Evolutionary conservation across 192 early-diverging fungal genomes (phyloP).

Genomic region (Umbelopsis sp.): DNA sequence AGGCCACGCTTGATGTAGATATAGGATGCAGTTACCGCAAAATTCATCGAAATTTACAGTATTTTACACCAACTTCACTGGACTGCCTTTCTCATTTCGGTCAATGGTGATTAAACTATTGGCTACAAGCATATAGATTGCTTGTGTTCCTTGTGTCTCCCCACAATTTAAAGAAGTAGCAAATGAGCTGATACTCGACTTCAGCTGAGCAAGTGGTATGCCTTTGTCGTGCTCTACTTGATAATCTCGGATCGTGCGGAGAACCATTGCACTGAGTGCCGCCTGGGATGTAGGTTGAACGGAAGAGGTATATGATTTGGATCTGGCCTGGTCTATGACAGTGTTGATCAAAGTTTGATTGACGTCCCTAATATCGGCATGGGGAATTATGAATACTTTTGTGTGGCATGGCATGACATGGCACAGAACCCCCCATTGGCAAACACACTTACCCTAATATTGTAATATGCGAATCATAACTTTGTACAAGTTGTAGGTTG

Average conservation of each 20-base stretch:
- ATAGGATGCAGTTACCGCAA: too few species aligned
- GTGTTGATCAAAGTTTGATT: conserved; percentile 24
- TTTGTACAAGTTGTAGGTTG: conserved; percentile 7
- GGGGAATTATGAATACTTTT: neutral
- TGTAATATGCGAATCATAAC: neutral
- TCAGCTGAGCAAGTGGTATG: conserved; percentile 21
- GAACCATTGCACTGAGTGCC: conserved; percentile 20
- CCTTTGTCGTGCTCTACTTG: neutral
- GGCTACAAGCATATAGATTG: conserved; percentile 33
- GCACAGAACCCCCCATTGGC: neutral
- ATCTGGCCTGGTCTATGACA: conserved; percentile 1
- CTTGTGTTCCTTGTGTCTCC: conserved; percentile 18
- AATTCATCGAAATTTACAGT: too few species aligned
- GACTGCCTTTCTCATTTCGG: conserved; percentile 19
- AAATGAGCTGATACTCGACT: conserved; percentile 14
- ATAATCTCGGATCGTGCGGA: conserved; percentile 24
- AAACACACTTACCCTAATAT: neutral
- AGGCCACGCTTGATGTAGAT: too few species aligned
- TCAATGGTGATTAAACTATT: conserved; percentile 32
- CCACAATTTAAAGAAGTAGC: neutral
- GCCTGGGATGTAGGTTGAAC: conserved; percentile 21
- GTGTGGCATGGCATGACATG: too few species aligned
- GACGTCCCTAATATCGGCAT: neutral
- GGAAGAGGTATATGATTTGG: neutral
- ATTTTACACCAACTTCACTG: conserved; percentile 10